Conservation (phyloP, 75 land plant species). For the Cryptomeria japonica region DNA sequence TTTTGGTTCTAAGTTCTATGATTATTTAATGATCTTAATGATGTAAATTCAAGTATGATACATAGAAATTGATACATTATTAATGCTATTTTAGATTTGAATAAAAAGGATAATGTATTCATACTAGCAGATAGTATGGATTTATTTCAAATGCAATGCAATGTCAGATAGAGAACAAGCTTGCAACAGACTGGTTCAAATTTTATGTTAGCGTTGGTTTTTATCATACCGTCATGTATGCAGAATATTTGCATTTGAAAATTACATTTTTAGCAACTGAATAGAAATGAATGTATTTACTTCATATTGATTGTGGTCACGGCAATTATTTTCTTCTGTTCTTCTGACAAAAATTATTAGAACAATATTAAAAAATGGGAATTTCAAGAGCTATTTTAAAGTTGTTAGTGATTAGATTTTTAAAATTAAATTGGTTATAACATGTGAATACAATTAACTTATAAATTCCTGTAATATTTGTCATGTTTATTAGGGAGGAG, state of each 20-base stretch:
- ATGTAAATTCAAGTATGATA: background rate
- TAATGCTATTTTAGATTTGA: background rate
- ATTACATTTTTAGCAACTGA: background rate
- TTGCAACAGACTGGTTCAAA: background rate
- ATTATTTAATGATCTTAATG: background rate
- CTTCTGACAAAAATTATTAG: background rate
- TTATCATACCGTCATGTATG: background rate
- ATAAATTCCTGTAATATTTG: no score
- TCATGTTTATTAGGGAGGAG: no score
- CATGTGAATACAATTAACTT: no score
- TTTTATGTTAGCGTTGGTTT: background rate
- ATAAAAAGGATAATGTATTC: background rate
- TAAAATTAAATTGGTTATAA: no score
- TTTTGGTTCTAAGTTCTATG: background rate
- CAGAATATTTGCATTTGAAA: background rate
- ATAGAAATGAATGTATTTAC: no score
- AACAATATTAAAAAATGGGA: no score
- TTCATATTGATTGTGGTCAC: background rate
- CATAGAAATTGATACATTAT: background rate
- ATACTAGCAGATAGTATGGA: background rate
- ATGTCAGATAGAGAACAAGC: background rate
- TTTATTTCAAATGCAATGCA: background rate
- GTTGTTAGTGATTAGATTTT: background rate
- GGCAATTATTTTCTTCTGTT: background rate
- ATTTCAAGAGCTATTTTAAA: background rate